Base-by-base conservation (phyloP, 768 basidiomycete species). In the Suillus hirtellus region DNA sequence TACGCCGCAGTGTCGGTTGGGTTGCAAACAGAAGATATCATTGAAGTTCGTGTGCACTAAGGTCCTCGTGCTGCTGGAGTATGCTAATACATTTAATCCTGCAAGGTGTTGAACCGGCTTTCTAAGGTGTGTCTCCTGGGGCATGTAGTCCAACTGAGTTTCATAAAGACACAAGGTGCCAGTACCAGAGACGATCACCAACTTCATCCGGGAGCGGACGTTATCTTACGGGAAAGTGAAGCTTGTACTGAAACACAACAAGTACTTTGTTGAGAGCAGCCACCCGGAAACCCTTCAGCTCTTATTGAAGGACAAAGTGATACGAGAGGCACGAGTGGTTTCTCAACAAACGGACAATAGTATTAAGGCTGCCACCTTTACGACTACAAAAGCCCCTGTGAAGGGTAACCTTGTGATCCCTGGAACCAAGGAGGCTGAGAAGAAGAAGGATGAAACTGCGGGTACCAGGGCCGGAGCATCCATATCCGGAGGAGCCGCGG, bases 1-100 rank as follows among this genome's bases (percentile, higher is more conserved):
- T 99, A 99, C 76, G 97, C 97, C 64, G 97, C 97, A 58, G 96
- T 99, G 65, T 98, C 96, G 15, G 97, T 99, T 64, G 97, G 97
- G 35, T 80, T 99, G 35, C 94, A 99, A 74, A 99, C 97, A 10
- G 91, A 96, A 69, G 96, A 99, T 75, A 99, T 99, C 69, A 97
- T 99, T 76, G 95, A 96, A 82, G 96, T 98, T 63, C 60, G 49
- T 61, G 52, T 40, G n/a, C 52, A 61, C 55, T 38, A 27, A 59
- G 43, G 40, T 66, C 40, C 17, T 58, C 19, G 56, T 27, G 38
- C 21, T 11, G 56, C 17, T 58, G 19, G 24, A 42, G 40, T 58
- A 19, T 58, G 11, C 56, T 58, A 17, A 58, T 50, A 63, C 59
- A 52, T 40, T 62, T 46, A 61, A 53, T 53, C 19, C 34, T 12